Percentiles rank a stretch among this genome's conserved stretches.
These are phyloP conservation scores for Mayamaea pseudoterrestris DNA, from an alignment of 108 stramenopile genomes.

Conservation along the genomic window DNA sequence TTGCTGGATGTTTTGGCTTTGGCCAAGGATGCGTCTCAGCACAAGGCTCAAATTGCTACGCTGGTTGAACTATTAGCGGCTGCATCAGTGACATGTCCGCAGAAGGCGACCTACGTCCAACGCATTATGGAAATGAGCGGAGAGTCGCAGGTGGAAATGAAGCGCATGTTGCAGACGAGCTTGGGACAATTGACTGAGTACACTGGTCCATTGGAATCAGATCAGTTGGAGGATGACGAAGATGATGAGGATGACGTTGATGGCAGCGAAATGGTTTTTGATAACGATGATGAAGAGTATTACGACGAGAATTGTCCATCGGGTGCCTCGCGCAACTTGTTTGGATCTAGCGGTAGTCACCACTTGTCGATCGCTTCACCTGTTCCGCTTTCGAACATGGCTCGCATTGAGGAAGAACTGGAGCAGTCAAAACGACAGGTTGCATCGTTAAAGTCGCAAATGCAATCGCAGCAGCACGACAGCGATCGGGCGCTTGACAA, in stretches of 20 bases:
- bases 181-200: constrained; percentile 37
- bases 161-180: constrained; percentile 55
- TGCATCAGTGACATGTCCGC: constrained; percentile 73
- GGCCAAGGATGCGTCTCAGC: constrained; percentile 22
- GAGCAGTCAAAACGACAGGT: constrained; percentile 56
- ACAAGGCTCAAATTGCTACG: constrained; percentile 40
- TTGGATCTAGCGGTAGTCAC: too few species aligned
- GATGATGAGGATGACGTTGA: constrained; percentile 33
- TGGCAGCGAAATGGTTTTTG: constrained; percentile 36
- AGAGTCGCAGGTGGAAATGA: constrained; percentile 56
- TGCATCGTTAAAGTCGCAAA: constrained; percentile 43
- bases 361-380: constrained; percentile 14
- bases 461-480: constrained; percentile 40
- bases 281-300: constrained; percentile 28
- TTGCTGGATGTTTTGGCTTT: constrained; percentile 26
- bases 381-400: constrained; percentile 12
- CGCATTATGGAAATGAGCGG: constrained; percentile 64
- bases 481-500: constrained; percentile 54
- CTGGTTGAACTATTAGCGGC: constrained; percentile 72
- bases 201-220: too few species aligned
- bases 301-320: constrained; percentile 13
- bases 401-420: constrained; percentile 34
- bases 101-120: constrained; percentile 47
- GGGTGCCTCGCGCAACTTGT: too few species aligned
- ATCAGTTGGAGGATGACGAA: constrained; percentile 21